phyloP scores from a whole-genome alignment of 2,329 filamentous ascomycete genomes.

The Balansia obtecta region DNA sequence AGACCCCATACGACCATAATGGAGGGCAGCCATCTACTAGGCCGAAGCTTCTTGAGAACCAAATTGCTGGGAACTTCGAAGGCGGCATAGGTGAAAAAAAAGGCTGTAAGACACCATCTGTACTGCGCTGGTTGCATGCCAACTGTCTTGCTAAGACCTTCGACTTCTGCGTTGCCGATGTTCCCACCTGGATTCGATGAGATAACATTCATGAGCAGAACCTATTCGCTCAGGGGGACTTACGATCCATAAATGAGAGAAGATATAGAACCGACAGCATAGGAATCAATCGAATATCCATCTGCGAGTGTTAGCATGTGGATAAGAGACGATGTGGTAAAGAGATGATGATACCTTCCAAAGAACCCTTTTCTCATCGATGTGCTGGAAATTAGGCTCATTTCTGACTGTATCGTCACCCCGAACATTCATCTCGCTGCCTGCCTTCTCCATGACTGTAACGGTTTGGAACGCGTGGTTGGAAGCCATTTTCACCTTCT shows the following conservation, averaged over 20 bases:
- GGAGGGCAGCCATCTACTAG: conserved; percentile 59
- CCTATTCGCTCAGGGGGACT: conserved; percentile 8
- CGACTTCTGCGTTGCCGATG: conserved; percentile 54
- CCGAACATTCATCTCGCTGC: background rate
- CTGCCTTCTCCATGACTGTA: background rate
- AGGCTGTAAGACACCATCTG: conserved; percentile 57
- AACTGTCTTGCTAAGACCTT: conserved; percentile 38
- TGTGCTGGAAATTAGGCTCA: background rate
- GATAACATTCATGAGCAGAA: background rate
- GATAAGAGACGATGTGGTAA: background rate
- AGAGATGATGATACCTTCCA: conserved; percentile 30
- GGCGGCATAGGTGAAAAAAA: conserved; percentile 67
- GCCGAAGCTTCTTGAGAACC: conserved; percentile 60
- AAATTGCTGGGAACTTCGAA: conserved; percentile 72
- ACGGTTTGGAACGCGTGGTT: background rate
- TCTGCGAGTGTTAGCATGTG: conserved; percentile 18
- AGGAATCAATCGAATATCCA: conserved; percentile 41
- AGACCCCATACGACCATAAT: conserved; percentile 56
- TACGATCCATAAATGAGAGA: conserved; percentile 54
- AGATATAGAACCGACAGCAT: conserved; percentile 57
- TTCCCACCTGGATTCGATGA: conserved; percentile 35
- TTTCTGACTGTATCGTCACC: background rate
- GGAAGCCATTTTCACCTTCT: background rate
- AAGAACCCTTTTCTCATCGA: conserved; percentile 41
- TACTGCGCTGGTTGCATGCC: conserved; percentile 54